Evolutionary conservation across 129 eudicot species (phyloP).

Genomic region (Kitagawia praeruptora): DNA sequence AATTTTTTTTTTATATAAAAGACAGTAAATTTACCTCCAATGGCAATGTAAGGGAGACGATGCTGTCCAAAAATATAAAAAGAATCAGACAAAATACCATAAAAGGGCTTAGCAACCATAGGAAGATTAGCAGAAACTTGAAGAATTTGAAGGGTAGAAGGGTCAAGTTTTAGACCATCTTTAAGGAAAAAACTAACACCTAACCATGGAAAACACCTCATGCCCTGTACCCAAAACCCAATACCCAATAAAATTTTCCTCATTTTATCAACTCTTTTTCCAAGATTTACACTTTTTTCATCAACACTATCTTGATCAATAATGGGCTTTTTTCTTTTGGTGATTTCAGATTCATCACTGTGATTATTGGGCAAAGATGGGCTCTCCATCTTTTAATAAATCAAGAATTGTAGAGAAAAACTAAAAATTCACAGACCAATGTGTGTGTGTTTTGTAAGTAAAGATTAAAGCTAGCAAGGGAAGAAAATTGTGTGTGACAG

Average conservation of each 20-base stretch:
- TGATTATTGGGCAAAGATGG: background rate
- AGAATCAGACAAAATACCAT: constrained; percentile 80
- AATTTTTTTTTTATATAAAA: background rate
- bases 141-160: constrained; percentile 76
- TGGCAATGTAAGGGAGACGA: constrained; percentile 81
- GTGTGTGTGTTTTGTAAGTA: background rate
- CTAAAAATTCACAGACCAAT: background rate
- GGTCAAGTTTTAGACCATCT: constrained; percentile 57
- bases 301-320: background rate
- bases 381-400: background rate
- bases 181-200: constrained; percentile 71
- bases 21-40: constrained; percentile 50
- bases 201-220: constrained; percentile 88
- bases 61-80: constrained; percentile 63
- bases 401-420: background rate
- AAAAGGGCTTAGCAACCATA: constrained; percentile 88
- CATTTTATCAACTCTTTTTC: no score
- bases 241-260: constrained; percentile 34
- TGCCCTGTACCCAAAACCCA: constrained; percentile 84
- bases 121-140: constrained; percentile 83
- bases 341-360: background rate
- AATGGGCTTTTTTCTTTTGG: background rate
- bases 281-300: background rate
- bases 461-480: background rate
- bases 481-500: background rate